Evolutionary conservation across 352 stramenopile genomes (phyloP), one percentile per base, ranked within the genome.

Genomic region (Phytophthora capsici): DNA sequence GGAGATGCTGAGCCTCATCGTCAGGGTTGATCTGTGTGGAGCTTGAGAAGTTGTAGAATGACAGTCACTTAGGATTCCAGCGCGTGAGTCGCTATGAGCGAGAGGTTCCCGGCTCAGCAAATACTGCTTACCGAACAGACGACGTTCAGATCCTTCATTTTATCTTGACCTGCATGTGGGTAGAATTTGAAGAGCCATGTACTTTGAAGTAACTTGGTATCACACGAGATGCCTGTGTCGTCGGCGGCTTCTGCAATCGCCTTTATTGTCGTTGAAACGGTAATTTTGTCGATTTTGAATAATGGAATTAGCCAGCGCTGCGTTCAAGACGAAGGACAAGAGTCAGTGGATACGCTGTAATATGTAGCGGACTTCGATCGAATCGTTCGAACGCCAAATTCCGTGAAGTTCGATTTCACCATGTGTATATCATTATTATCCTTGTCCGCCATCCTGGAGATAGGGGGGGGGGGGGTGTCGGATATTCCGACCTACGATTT

Each of bases 31-130:
- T 54, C 30, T 4, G 48, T 14, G 48, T 44, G 19, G 7, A 13
- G 41, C 13, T 28, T 30, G 51, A 56, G 56, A 25, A 61, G 60
- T 67, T 56, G 34, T 26, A 23, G 17, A 67, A 62, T 67, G 58
- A 6, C 10, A 54, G 20, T 44, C 40, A 17, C 17, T 47, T 19
- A 16, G 6, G 13, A 30, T 20, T 1, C 28, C 20, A 38, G 25
- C 22, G 26, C 22, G 26, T 25, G 23, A 38, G 25, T 14, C 13
- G 36, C 16, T 41, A 41, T 14, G 36, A 8, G 36, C 3, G n/a
- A 10, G 36, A 19, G n/a, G 20, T 20, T 20, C 36, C 36, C 36
- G 13, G 14, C n/a, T 41, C 36, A 10, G 36, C 36, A 41, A 19
- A 19, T 6, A 16, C 36, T 34, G 8, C 8, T 34, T 34, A 9